A percentile compares a stretch with the other conserved stretches of the same genome.
Conservation (phyloP, 2,329 filamentous ascomycete species). For the Trichoderma guizhouense region DNA sequence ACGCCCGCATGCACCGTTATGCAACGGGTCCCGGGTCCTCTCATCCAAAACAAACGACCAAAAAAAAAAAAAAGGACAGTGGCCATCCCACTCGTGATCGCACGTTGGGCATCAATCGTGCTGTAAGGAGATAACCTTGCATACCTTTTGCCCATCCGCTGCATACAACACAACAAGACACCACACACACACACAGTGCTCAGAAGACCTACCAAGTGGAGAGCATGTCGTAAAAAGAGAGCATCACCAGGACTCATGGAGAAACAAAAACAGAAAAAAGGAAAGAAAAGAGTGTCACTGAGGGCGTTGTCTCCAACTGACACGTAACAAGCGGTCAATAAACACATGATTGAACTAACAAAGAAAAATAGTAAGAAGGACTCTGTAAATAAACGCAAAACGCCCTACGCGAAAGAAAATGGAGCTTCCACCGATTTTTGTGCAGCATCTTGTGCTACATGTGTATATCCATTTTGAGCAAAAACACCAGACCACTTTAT, state of each 20-base stretch:
- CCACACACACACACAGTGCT: not conserved
- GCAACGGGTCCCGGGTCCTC: not conserved
- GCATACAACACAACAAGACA: not conserved
- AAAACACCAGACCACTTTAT: not conserved
- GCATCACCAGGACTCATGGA: not conserved
- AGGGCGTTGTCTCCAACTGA: not conserved
- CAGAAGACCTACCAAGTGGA: constrained; percentile 5
- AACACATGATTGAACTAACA: not conserved
- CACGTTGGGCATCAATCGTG: constrained; percentile 13
- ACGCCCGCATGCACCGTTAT: constrained; percentile 2
- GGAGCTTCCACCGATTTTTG: not conserved
- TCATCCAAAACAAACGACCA: not conserved
- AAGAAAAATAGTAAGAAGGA: not conserved
- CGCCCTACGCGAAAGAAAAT: constrained; percentile 6
- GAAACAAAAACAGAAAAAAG: not conserved
- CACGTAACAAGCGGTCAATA: constrained; percentile 11
- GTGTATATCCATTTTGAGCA: not conserved
- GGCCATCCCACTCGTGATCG: constrained; percentile 1
- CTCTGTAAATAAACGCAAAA: not conserved
- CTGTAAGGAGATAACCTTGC: not conserved
- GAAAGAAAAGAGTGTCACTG: not conserved
- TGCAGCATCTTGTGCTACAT: not conserved
- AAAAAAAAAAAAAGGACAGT: not conserved
- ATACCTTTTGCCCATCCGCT: not conserved
- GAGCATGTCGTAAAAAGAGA: not conserved